Evolutionary conservation across 331 rosid species (phyloP), one percentile per base, ranked within the genome.

Genomic region (Arachis monticola): DNA sequence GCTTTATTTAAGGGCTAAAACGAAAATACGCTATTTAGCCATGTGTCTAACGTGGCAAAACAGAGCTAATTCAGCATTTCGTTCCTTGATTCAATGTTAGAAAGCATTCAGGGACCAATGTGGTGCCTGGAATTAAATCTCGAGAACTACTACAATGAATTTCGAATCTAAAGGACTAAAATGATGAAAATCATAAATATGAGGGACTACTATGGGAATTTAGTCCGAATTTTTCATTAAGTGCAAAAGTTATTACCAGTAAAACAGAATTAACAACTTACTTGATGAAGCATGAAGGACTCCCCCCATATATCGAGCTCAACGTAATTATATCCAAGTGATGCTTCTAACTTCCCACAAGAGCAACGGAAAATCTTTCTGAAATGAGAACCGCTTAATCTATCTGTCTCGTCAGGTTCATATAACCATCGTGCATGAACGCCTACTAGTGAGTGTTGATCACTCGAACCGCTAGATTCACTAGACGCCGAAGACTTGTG

Each of bases 211-310:
- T 22, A 22, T 22, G 27, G 27, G 1, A 22, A 22, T 22, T 22
- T 22, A 22, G 27, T 22, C 27, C 27, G 27, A 22, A 22, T 22
- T 22, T 17, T 22, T 22, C 27, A 22, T 22, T 0, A 22, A 22
- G 27, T 22, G 27, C 27, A 22, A 22, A 22, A 22, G 27, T 22
- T 22, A 22, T 22, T 22, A 22, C 27, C 27, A 22, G 27, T 22
- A 22, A 22, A 22, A 22, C 40, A 35, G 40, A 35, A 35, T 35
- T 3, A 70, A 65, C 60, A 67, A 35, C 91, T 83, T 86, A 89
- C 98, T 85, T 93, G 98, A 84, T 90, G 97, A 71, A 91, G 76
- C 95, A 91, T 93, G 87, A 93, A 93, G 40, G 95, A 93, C 78
- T 93, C 95, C 75, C 98, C 98, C 96, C 91, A 93, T 60, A 93